Evolutionary conservation across 2,329 filamentous ascomycete genomes (phyloP), one percentile per base, ranked within the genome.

Genomic region (Alternaria conjuncta): DNA sequence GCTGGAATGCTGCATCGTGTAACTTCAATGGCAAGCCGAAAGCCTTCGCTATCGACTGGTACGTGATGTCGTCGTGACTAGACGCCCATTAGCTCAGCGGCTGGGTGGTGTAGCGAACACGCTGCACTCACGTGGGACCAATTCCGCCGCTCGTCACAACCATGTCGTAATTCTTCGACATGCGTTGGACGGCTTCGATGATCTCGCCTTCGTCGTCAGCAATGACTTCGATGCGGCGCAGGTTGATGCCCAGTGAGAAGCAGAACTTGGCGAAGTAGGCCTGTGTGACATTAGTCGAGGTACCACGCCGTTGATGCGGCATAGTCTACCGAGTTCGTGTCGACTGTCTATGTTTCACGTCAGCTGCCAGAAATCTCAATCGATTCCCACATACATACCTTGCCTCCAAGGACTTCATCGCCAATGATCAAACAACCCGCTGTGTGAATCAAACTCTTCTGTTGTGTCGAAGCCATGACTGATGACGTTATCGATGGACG

Each of bases 21-120:
- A 97, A 86, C 70, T 90, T 87, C 18, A 98, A 84, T 13, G 90
- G 87, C 8, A 97, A 85, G 46, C 84, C 82, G 79, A 97, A 98
- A 8, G 94, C 96, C 78, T 93, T 94, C 68, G 93, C 94, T 78
- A 99, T 96, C 43, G 93, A 95, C 76, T 92, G 86, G 82, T 99
- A 99, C 25, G 96, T 98, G 71, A 98, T 98, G 78, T 99, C 96
- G 80, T 99, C 96, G 84, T 98, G 95, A 60, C 93, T 96, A 71
- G 66, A 10, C 44, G 53, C 45, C 59, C 45, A 21, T 49, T 57
- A 44, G 41, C 62, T 74, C 68, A 72, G 71, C 65, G 54, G 57
- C 60, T 58, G 65, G 25, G 50, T 60, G 20, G 62, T 61, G 57
- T 51, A 66, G 53, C 57, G 55, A 57, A 23, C 30, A 44, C 28